These are phyloP conservation scores for Trifolium repens DNA, from an alignment of 306 rosid species.

Conservation along the genomic window DNA sequence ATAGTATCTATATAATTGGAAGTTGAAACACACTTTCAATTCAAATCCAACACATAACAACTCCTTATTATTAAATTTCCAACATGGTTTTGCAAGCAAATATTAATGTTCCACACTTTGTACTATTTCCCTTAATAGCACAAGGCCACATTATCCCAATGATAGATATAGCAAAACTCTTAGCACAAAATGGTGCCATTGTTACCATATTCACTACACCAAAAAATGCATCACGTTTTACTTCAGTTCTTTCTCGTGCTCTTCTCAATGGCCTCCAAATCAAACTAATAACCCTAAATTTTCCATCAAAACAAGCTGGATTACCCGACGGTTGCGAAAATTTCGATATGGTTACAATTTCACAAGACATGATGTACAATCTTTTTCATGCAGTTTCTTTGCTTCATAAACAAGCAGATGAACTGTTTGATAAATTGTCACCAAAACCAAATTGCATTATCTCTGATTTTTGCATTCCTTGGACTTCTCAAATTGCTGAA, in stretches of 20 bases:
- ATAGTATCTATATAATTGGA: not conserved
- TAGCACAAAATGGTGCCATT: constrained; percentile 45
- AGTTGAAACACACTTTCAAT: not conserved
- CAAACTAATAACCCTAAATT: constrained; percentile 8
- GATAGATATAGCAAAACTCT: constrained; percentile 50
- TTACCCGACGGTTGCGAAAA: constrained; percentile 63
- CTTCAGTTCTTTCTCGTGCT: constrained; percentile 43
- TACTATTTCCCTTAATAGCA: constrained; percentile 46
- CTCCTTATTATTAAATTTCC: not conserved
- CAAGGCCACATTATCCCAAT: constrained; percentile 54
- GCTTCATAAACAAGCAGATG: constrained; percentile 49
- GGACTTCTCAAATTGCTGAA: constrained; percentile 53
- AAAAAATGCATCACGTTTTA: constrained; percentile 45
- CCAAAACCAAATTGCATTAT: constrained; percentile 63
- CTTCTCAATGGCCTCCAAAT: constrained; percentile 43
- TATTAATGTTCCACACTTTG: constrained; percentile 34
- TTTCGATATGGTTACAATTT: constrained; percentile 47
- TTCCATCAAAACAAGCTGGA: constrained; percentile 51
- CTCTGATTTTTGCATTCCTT: constrained; percentile 59
- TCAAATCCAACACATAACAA: not conserved
- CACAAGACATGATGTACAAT: not conserved
- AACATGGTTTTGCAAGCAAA: constrained; percentile 39
- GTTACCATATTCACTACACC: constrained; percentile 57
- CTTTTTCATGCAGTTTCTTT: constrained; percentile 34
- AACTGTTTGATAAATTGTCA: constrained; percentile 36